Conservation (phyloP, 371 early-diverging fungal genomes). For the Mucor lusitanicus region DNA sequence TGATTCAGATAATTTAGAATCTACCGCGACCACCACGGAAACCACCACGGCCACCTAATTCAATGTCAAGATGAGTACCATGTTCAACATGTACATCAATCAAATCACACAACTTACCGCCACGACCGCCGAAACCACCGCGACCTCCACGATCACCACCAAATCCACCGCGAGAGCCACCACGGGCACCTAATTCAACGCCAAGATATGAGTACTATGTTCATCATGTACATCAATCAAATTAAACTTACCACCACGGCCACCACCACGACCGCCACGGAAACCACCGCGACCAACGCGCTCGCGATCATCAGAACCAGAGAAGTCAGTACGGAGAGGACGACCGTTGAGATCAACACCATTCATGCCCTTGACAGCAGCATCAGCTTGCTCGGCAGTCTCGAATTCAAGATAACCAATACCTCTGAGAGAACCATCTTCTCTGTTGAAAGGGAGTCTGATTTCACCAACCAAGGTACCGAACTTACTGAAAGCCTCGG, state of each 20-base stretch:
- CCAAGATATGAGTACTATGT: no score
- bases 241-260: slow-evolving; percentile 12
- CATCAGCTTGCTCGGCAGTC: slow-evolving; percentile 62
- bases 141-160: slow-evolving; percentile 36
- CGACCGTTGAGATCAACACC: slow-evolving; percentile 71
- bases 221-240: no score
- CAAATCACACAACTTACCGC: no score
- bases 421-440: slow-evolving; percentile 68
- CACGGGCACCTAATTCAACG: slow-evolving; percentile 22
- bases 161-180: slow-evolving; percentile 41
- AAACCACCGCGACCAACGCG: slow-evolving; percentile 13
- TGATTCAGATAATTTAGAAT: neutral
- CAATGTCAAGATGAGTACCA: no score
- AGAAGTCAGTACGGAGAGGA: slow-evolving; percentile 65
- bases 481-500: slow-evolving; percentile 73
- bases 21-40: slow-evolving; percentile 41
- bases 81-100: no score
- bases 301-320: slow-evolving; percentile 50
- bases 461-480: slow-evolving; percentile 77
- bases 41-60: slow-evolving; percentile 38
- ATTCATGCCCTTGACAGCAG: slow-evolving; percentile 67
- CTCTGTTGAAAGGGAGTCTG: slow-evolving; percentile 67
- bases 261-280: slow-evolving; percentile 22
- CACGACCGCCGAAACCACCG: slow-evolving; percentile 17
- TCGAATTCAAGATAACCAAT: slow-evolving; percentile 77